Conservation (phyloP, 805 yeast genomes). For the Pichia californica region DNA sequence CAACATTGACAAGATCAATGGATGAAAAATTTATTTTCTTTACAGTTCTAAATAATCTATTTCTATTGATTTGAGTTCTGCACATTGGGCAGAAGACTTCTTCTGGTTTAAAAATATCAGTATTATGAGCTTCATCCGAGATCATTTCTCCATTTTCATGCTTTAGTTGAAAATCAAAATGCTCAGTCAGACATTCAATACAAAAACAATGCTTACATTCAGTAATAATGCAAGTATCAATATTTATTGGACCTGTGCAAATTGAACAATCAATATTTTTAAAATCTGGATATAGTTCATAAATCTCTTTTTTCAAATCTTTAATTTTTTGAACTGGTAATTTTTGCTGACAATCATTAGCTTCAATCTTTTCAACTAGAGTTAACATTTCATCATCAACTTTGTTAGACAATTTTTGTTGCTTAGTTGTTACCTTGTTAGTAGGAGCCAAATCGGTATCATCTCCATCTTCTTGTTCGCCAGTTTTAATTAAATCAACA, state of each 20-base stretch:
- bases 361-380: conserved; percentile 21
- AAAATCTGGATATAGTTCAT: conserved; percentile 28
- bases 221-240: conserved; percentile 46
- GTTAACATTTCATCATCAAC: conserved; percentile 18
- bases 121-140: not conserved
- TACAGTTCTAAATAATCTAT: conserved; percentile 39
- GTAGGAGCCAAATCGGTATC: not conserved
- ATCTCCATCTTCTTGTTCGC: conserved; percentile 36
- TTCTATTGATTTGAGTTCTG: conserved; percentile 46
- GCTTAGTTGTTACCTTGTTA: not conserved
- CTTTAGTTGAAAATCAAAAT: conserved; percentile 55
- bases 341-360: conserved; percentile 21
- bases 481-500: conserved; percentile 47
- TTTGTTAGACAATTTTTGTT: conserved; percentile 8
- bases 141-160: conserved; percentile 1
- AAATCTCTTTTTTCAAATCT: conserved; percentile 25
- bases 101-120: conserved; percentile 28
- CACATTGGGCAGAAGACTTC: conserved; percentile 71
- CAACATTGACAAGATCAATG: not conserved
- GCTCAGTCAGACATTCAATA: conserved; percentile 62
- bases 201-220: conserved; percentile 83
- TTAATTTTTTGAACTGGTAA: conserved; percentile 22
- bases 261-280: conserved; percentile 71
- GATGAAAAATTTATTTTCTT: conserved; percentile 8
- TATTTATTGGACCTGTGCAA: conserved; percentile 60